Conservation (phyloP, 2,329 filamentous ascomycete genomes). For the Aspergillus fijiensis region DNA sequence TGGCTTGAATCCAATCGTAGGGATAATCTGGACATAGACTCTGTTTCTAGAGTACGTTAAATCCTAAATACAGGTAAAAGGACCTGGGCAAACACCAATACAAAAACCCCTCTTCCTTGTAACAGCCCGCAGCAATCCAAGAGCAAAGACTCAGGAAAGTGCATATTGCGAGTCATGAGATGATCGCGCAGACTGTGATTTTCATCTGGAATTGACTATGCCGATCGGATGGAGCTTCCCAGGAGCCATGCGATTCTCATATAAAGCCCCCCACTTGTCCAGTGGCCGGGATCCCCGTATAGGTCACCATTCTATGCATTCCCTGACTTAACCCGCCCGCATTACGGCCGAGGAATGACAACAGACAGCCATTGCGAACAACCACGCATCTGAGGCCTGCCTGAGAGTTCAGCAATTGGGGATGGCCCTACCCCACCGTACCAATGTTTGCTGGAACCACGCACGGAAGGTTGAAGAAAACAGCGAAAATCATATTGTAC, state of each 20-base stretch:
- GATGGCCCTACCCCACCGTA: slow-evolving; percentile 4
- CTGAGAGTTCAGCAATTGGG: background rate
- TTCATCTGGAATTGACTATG: too few relatives aligned
- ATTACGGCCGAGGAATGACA: background rate
- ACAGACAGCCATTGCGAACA: background rate
- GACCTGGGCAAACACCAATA: background rate
- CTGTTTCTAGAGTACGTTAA: too few relatives aligned
- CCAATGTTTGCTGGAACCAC: slow-evolving; percentile 13
- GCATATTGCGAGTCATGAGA: too few relatives aligned
- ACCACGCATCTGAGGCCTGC: background rate
- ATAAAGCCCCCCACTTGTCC: background rate
- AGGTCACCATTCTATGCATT: background rate
- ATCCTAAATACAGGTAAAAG: background rate
- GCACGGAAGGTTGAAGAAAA: slow-evolving; percentile 30
- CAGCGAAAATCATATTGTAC: slow-evolving; percentile 38
- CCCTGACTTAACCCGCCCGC: background rate
- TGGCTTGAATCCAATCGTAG: too few relatives aligned
- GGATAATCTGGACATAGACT: too few relatives aligned
- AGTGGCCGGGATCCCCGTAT: background rate
- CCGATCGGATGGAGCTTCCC: too few relatives aligned
- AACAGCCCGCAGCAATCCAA: too few relatives aligned
- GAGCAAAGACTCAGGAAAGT: too few relatives aligned
- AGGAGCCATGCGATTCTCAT: background rate
- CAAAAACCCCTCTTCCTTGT: too few relatives aligned
- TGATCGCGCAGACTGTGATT: too few relatives aligned